Conservation (phyloP, 164 flowering plant species). For the Malania oleifera region DNA sequence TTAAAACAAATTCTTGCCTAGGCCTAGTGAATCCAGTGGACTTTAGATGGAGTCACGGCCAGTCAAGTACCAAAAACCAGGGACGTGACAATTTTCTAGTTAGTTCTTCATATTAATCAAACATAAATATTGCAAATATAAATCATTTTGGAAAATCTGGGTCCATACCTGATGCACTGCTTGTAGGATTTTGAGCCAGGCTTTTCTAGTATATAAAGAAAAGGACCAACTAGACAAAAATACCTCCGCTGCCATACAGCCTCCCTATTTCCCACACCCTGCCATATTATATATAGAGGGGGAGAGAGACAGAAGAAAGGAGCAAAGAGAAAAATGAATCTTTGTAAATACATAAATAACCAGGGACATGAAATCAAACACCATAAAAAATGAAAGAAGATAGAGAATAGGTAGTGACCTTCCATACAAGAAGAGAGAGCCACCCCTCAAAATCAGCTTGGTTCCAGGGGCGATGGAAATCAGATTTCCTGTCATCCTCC, state of each 20-base stretch:
- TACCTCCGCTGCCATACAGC: constrained; percentile 94
- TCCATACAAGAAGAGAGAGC: constrained; percentile 72
- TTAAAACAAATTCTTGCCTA: too few species aligned
- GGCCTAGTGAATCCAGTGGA: too few species aligned
- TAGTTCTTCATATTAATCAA: too few species aligned
- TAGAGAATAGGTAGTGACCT: constrained; percentile 40
- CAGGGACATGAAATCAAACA: constrained; percentile 3
- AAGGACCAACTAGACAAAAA: constrained; percentile 78
- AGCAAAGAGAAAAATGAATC: not conserved
- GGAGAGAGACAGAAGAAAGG: constrained; percentile 12
- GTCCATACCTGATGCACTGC: constrained; percentile 61
- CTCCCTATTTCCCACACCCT: constrained; percentile 96
- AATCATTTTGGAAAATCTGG: constrained; percentile 6
- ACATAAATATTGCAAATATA: not conserved
- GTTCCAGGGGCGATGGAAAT: constrained; percentile 64
- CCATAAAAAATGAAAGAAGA: not conserved
- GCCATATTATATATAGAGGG: too few species aligned
- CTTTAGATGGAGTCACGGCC: too few species aligned
- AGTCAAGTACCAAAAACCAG: too few species aligned
- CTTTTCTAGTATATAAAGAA: constrained; percentile 73
- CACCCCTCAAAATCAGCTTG: constrained; percentile 96
- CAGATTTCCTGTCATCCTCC: constrained; percentile 37
- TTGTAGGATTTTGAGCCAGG: constrained; percentile 79
- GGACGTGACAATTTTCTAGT: too few species aligned
- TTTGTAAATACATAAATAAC: not conserved